Evolutionary conservation across 148 eudicot species (phyloP).

Genomic region (Camellia granthamiana): DNA sequence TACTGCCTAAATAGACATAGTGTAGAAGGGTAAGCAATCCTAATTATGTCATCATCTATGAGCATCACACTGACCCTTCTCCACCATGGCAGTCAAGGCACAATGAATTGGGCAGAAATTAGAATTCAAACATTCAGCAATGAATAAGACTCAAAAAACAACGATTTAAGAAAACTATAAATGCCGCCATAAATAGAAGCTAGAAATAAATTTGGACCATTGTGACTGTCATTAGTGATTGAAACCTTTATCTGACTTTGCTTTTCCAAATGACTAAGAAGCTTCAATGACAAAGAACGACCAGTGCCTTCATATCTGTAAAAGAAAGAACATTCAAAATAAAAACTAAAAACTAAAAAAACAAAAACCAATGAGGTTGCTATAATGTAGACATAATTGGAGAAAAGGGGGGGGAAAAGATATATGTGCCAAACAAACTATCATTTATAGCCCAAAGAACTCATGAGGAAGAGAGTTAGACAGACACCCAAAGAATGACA

Average conservation of each 20-base stretch:
- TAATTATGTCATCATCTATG: too few species aligned
- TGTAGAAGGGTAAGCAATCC: too few species aligned
- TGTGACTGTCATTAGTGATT: not conserved
- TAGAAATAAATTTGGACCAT: not conserved
- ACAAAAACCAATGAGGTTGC: not conserved
- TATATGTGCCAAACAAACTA: not conserved
- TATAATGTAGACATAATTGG: not conserved
- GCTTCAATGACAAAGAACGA: conserved; percentile 77
- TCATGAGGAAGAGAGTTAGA: not conserved
- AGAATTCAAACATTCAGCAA: not conserved
- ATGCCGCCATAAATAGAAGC: not conserved
- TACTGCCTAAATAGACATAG: too few species aligned
- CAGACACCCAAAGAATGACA: too few species aligned
- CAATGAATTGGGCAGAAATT: too few species aligned
- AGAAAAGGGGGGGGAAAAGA: not conserved
- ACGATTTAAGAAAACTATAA: not conserved
- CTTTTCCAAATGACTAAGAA: conserved; percentile 75
- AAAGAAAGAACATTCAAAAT: not conserved
- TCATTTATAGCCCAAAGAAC: not conserved
- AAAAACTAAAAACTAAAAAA: not conserved
- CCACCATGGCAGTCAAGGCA: too few species aligned
- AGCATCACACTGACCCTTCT: too few species aligned
- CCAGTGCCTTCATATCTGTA: conserved; percentile 94
- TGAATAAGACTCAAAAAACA: not conserved
- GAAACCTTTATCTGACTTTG: conserved; percentile 49